Base-by-base conservation (phyloP, 2,329 filamentous ascomycete species). In the Verruconis gallopava region DNA sequence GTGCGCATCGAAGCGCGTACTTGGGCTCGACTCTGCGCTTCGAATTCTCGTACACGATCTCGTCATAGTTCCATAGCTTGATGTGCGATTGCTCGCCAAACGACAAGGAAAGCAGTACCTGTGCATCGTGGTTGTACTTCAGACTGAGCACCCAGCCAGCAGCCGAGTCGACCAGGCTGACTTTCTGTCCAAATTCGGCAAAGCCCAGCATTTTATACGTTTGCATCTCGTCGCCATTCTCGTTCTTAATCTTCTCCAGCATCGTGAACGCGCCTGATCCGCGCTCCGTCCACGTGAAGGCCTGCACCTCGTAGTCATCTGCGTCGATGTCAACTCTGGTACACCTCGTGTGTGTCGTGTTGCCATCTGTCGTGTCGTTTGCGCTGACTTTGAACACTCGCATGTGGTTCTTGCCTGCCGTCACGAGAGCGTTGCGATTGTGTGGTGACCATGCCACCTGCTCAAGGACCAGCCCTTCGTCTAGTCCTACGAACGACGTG, bases 31-130 rank as follows among this genome's bases (percentile, higher is more conserved):
- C 22, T 33, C 21, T 21, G 15, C 21, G 30, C 17, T 12, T 38
- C 15, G 19, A 18, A 21, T 17, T 17, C 17, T 37, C 41, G 4
- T 30, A 33, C 17, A 14, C 21, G 22, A 28, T 21, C 35, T 46
- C 44, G 34, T 41, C 32, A 4, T 49, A 39, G 28, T 55, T 60
- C 58, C 58, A 63, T 17, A 62, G 51, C 36, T 58, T 58, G 42
- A 63, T 61, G 21, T 54, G 57, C 38, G 55, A 54, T 32, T 58
- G 51, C n/a, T 57, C 59, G 13, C 42, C 42, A 5, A 17, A 21
- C 11, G 43, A 42, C 5, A 45, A 18, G 28, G 28, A 45, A n/a
- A 45, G 30, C 12, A 45, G 43, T 36, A 59, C 57, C n/a, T 56
- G 60, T 12, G 43, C 28, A 13, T 25, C 33, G 3, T 20, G 18